Evolutionary conservation across 768 basidiomycete genomes (phyloP), one percentile per base, ranked within the genome.

Genomic region (Scleroderma citrinum): DNA sequence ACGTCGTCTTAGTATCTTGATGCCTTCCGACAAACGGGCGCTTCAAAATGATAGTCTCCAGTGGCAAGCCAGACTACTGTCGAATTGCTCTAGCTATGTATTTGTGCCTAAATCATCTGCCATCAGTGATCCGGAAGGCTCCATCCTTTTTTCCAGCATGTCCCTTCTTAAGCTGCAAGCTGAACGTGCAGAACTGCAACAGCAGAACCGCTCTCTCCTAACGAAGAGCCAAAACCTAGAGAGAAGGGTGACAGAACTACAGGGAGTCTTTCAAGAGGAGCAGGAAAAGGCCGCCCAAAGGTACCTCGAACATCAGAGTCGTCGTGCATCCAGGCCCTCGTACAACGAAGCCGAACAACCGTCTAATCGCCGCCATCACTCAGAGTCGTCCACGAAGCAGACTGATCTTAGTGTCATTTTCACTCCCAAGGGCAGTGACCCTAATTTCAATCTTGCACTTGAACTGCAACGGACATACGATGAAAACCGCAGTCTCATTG

Each of bases 51-150:
- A 60, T n/a, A 55, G 56, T 20, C 55, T 77, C 35, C 74, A 76
- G 41, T 77, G 77, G 77, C 77, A 83, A 53, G 73, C 77, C 3
- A 75, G 77, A 46, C 68, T 80, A 2, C 67, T 82, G 24, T 68
- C 69, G 7, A 73, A 79, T 52, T 85, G 71, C 56, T 75, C 76
- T 4, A 80, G 73, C 2, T 76, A 83, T 44, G 65, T 77, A 48
- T 75, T 85, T 51, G 64, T 74, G 10, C 68, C 77, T 1, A 67
- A 64, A 31, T 46, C 53, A 5, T 29, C 49, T 37, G 48, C 55
- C 37, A 20, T 47, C 12, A 59, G n/a, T 2, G 37, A 47, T 3
- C 45, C 65, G 51, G 63, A 65, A 13, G 63, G 67, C 20, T 57
- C 66, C 0, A 58, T 81, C 7, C 62, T 79, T 7, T 69, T 75